Percentiles rank a stretch among this genome's conserved stretches.
Conservation (phyloP, 2,329 filamentous ascomycete genomes). For the Pseudogymnoascus sp. region DNA sequence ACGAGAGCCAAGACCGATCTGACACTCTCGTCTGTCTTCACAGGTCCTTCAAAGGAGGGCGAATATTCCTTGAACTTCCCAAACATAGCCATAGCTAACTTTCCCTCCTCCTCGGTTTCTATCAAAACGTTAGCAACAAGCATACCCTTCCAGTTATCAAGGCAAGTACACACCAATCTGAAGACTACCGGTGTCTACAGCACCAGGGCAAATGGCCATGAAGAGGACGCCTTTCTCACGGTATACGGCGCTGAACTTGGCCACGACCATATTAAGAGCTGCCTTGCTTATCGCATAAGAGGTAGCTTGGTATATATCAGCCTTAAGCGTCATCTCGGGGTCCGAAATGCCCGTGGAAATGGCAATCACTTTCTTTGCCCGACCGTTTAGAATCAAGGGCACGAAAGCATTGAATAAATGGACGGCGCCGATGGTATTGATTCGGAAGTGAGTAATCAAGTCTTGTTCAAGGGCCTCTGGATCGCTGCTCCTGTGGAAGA, state of each 20-base stretch:
- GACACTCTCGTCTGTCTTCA: slow-evolving; percentile 18
- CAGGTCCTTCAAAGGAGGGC: slow-evolving; percentile 22
- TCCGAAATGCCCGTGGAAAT: slow-evolving; percentile 42
- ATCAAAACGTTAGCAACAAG: slow-evolving; percentile 11
- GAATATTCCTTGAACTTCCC: slow-evolving; percentile 17
- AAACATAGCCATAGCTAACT: slow-evolving; percentile 17
- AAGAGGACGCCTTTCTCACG: slow-evolving; percentile 43
- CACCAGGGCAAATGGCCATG: slow-evolving; percentile 41
- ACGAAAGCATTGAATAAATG: slow-evolving; percentile 44
- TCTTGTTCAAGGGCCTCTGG: slow-evolving; percentile 30
- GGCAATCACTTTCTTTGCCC: slow-evolving; percentile 43
- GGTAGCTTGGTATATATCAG: slow-evolving; percentile 28
- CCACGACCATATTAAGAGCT: slow-evolving; percentile 42
- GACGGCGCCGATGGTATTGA: slow-evolving; percentile 45
- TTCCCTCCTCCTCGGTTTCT: slow-evolving; percentile 19
- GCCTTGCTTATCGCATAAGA: slow-evolving; percentile 44
- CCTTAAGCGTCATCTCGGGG: slow-evolving; percentile 32
- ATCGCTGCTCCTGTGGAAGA: slow-evolving; percentile 15
- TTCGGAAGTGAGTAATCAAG: slow-evolving; percentile 28
- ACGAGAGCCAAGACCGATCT: slow-evolving; percentile 17
- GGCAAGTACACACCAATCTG: slow-evolving; percentile 15
- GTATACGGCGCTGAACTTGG: slow-evolving; percentile 45
- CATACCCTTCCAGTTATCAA: slow-evolving; percentile 12
- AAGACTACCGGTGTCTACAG: slow-evolving; percentile 36
- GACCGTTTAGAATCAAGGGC: slow-evolving; percentile 42